These are phyloP conservation scores for Podaxis sp. DNA, from an alignment of 768 basidiomycete genomes.

Conservation along the genomic window DNA sequence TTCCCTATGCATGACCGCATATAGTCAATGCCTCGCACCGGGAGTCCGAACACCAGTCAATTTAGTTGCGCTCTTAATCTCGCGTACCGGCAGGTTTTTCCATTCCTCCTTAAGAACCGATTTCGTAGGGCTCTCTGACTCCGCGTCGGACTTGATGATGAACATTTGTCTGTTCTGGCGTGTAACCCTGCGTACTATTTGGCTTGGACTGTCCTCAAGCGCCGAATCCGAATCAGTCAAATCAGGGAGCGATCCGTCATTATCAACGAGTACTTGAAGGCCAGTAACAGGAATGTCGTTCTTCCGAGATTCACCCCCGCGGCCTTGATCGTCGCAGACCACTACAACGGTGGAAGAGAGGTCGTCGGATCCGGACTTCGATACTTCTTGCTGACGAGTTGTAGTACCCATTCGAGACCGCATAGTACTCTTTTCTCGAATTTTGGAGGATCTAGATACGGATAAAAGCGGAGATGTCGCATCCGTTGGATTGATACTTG, in stretches of 20 bases:
- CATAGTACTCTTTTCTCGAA: background rate
- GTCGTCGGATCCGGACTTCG: background rate
- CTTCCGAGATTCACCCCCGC: background rate
- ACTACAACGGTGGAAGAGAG: background rate
- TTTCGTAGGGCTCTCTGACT: background rate
- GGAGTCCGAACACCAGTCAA: background rate
- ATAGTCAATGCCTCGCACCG: background rate
- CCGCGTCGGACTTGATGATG: conserved; percentile 1
- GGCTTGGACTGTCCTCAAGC: conserved; percentile 2
- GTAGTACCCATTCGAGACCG: background rate
- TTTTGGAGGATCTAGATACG: background rate
- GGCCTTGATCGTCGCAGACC: background rate
- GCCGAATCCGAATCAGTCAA: background rate
- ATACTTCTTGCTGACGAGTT: background rate
- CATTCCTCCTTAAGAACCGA: background rate
- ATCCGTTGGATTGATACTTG: conserved; percentile 5
- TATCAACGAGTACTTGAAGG: background rate
- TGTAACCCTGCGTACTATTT: background rate
- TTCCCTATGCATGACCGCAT: background rate
- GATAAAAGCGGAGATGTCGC: conserved; percentile 5
- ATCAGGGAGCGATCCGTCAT: background rate
- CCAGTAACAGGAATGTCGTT: background rate
- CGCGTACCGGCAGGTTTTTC: background rate
- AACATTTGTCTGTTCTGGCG: background rate
- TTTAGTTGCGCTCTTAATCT: background rate